Evolutionary conservation across 2,329 filamentous ascomycete species (phyloP), one percentile per base, ranked within the genome.

Genomic region (Ascochyta koolunga): DNA sequence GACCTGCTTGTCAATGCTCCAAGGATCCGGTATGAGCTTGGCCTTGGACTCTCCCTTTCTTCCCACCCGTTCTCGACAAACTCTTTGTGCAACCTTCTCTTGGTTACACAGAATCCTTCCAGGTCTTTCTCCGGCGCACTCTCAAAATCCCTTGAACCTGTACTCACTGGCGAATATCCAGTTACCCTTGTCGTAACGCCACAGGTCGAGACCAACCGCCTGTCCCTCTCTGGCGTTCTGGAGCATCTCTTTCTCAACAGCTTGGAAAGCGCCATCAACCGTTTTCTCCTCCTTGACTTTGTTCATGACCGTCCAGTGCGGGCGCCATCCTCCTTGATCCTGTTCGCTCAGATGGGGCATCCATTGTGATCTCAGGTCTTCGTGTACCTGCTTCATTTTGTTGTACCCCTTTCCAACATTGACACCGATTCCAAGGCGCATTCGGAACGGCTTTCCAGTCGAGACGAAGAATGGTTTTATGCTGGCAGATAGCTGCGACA

Each of bases 291-390:
- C 74, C 33, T 76, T 71, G 3, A 77, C 77, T 57, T 79, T 79
- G 51, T 79, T 79, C 78, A 79, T 79, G 15, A 79, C 70, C 10
- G 77, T 80, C 68, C 77, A 80, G 46, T 79, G 78, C 8, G 76
- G 70, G 6, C 66, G 67, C 61, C 73, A 75, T 0, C 69, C 72
- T 3, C 70, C 70, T n/a, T 64, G 65, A 58, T 80, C 78, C 61
- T 79, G 77, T 53, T 75, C 70, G 33, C 76, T 79, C 11, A 80
- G 58, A 21, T 72, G 77, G 3, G 65, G 50, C 25, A 63, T 46
- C 77, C 77, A 80, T 13, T 63, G 60, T 8, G 59, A 55, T 52
- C 69, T 67, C 27, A 80, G 60, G 31, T 67, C 59, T 5, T 55
- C 58, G 48, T 77, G 76, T 10, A 79, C 56, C n/a, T 65, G 54